These are phyloP conservation scores for Flaveria trinervia DNA, from an alignment of 129 eudicot species.

Conservation along the genomic window DNA sequence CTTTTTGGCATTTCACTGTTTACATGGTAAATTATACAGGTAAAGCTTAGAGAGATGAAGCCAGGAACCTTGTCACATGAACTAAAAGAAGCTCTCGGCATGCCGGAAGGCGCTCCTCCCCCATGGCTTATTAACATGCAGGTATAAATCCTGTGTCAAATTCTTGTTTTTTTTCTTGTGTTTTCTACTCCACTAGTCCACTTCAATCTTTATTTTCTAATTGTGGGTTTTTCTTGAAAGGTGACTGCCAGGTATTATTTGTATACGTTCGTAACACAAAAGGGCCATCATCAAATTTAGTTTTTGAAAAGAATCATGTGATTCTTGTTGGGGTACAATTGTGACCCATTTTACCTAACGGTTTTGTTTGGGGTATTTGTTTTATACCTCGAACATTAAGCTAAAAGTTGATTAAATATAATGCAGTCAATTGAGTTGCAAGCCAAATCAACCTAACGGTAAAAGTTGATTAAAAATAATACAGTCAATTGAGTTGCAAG, in stretches of 20 bases:
- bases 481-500: neutral
- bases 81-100: slow-evolving; percentile 95
- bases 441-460: neutral
- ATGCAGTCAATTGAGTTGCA: neutral
- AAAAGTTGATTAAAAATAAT: neutral
- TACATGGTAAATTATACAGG: slow-evolving; percentile 43
- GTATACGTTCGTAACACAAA: neutral
- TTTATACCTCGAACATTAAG: neutral
- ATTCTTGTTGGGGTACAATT: neutral
- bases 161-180: neutral
- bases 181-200: neutral
- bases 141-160: slow-evolving; percentile 38
- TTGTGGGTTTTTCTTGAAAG: neutral
- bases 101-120: slow-evolving; percentile 99
- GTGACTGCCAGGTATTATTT: neutral
- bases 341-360: neutral
- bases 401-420: neutral
- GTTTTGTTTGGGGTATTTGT: neutral
- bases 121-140: slow-evolving; percentile 99
- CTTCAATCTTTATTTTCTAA: neutral
- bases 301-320: neutral
- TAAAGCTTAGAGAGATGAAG: slow-evolving; percentile 92
- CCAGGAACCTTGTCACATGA: slow-evolving; percentile 89
- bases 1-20: neutral
- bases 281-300: neutral